Evolutionary conservation across 768 basidiomycete species (phyloP).

Genomic region (Nevesoporus exiguus): DNA sequence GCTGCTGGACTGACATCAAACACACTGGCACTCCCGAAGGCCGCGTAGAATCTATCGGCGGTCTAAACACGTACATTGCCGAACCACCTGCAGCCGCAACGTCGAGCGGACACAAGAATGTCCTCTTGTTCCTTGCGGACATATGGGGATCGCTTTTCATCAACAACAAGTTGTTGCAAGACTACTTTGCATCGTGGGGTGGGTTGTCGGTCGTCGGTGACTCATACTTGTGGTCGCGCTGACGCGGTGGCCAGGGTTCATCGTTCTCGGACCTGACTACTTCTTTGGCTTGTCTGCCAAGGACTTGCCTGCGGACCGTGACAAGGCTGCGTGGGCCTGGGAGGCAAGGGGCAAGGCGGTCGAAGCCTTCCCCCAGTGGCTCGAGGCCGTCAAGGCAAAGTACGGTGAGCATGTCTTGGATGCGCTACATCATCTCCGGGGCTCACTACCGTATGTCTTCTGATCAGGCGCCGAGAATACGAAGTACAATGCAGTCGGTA

Average conservation of each 20-base stretch:
- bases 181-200: constrained; percentile 63
- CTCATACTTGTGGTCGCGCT: neutral
- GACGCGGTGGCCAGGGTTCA: constrained; percentile 41
- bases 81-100: constrained; percentile 35
- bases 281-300: constrained; percentile 50
- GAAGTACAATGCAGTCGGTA: constrained; percentile 44
- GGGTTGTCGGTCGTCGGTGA: neutral
- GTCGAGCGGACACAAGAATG: constrained; percentile 33
- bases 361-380: constrained; percentile 45
- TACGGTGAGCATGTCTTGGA: constrained; percentile 36
- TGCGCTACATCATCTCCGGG: neutral
- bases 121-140: constrained; percentile 56
- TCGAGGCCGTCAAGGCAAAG: constrained; percentile 43
- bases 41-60: constrained; percentile 41
- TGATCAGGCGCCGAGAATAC: constrained; percentile 29
- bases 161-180: constrained; percentile 57
- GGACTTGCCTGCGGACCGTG: constrained; percentile 28
- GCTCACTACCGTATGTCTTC: too few relatives aligned
- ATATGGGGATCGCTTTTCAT: constrained; percentile 51
- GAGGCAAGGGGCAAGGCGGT: constrained; percentile 32
- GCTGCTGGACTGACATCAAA: constrained; percentile 49
- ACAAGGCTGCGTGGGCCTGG: constrained; percentile 40
- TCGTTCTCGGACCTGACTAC: constrained; percentile 58
- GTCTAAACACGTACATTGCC: constrained; percentile 51
- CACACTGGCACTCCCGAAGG: constrained; percentile 49